Percentiles rank a stretch among this genome's conserved stretches.
Evolutionary conservation across 1,284 basidiomycete species (phyloP).

Genomic region (Austroboletus niveus): DNA sequence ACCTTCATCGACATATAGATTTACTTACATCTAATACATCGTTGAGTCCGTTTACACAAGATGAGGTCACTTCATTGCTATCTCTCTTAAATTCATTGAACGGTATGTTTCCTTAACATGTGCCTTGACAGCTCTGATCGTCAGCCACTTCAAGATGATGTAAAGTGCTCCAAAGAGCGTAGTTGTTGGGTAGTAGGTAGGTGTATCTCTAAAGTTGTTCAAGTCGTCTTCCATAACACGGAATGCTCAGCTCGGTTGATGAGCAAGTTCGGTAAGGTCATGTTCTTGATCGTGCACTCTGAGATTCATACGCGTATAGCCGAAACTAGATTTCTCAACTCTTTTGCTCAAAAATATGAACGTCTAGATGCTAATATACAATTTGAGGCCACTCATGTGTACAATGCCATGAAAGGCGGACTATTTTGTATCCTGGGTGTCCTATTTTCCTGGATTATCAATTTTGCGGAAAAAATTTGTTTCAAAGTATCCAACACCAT

Average conservation of each 20-base stretch:
- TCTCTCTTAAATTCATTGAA: constrained; percentile 1
- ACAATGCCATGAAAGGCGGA: neutral
- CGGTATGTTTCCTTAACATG: constrained; percentile 3
- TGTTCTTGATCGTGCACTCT: neutral
- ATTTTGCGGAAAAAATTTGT: too few species aligned
- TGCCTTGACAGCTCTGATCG: neutral
- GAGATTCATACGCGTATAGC: neutral
- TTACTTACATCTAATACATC: constrained; percentile 20
- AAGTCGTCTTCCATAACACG: neutral
- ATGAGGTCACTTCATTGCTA: constrained; percentile 12
- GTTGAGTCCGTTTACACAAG: constrained; percentile 16
- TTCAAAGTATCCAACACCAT: too few species aligned
- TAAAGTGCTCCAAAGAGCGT: constrained; percentile 3
- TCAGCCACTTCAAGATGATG: neutral
- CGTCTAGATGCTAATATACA: constrained; percentile 12
- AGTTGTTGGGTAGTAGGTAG: constrained; percentile 19
- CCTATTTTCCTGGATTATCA: too few species aligned
- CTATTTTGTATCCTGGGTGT: too few species aligned
- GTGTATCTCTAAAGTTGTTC: neutral
- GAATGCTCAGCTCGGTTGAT: constrained; percentile 13
- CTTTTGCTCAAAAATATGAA: neutral
- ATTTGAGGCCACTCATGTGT: neutral
- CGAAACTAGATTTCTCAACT: constrained; percentile 13
- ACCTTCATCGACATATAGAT: constrained; percentile 1
- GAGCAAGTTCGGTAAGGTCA: neutral